Conservation (phyloP, 2,329 filamentous ascomycete genomes). For the Verticillium dahliae region DNA sequence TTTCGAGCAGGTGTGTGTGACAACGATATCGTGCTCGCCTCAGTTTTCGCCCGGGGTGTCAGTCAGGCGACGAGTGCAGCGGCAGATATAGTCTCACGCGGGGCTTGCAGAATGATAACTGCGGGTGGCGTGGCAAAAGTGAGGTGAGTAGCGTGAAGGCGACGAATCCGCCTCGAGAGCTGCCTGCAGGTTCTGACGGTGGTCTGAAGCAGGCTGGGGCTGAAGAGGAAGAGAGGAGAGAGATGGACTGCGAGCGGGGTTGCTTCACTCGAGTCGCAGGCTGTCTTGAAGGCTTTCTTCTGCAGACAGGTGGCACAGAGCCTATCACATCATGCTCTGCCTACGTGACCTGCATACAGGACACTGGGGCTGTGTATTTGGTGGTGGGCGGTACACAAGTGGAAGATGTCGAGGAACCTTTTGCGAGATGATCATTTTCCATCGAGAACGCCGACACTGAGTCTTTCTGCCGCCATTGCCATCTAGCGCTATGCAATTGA, state of each 20-base stretch:
- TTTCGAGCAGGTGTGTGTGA: background rate
- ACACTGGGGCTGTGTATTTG: too few species aligned
- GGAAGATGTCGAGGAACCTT: too few species aligned
- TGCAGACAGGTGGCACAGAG: too few species aligned
- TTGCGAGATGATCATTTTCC: too few species aligned
- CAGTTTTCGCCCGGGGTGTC: background rate
- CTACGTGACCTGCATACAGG: too few species aligned
- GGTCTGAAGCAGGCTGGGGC: background rate
- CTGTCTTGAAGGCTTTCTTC: too few species aligned
- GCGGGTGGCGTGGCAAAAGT: background rate
- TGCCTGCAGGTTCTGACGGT: background rate
- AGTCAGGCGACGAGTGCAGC: background rate
- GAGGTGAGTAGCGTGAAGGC: background rate
- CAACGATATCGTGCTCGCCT: background rate
- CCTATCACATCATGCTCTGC: too few species aligned
- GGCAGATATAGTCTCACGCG: background rate
- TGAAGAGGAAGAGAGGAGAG: background rate
- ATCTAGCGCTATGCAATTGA: background rate
- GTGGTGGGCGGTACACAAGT: too few species aligned
- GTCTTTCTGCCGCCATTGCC: too few species aligned
- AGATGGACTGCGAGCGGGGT: background rate
- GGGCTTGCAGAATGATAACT: background rate
- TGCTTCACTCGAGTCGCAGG: background rate
- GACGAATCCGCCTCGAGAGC: background rate
- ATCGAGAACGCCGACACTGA: too few species aligned